Conservation (phyloP, 140 eudicot species). For the Stevia rebaudiana region DNA sequence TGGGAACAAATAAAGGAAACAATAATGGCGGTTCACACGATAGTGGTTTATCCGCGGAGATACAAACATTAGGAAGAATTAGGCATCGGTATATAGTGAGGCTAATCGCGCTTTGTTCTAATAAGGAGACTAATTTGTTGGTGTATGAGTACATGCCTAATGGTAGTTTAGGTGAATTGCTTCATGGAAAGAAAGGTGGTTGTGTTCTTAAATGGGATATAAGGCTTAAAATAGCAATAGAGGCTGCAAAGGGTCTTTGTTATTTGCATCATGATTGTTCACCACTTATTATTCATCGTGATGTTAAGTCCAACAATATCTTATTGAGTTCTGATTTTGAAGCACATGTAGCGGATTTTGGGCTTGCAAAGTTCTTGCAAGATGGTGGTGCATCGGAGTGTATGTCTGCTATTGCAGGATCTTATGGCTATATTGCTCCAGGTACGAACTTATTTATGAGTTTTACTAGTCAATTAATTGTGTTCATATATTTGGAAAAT, state of each 20-base stretch:
- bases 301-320: slow-evolving; percentile 70
- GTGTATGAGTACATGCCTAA: slow-evolving; percentile 84
- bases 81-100: slow-evolving; percentile 76
- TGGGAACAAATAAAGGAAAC: slow-evolving; percentile 54
- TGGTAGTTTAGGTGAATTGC: slow-evolving; percentile 80
- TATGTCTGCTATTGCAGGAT: slow-evolving; percentile 91
- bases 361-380: slow-evolving; percentile 82
- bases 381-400: slow-evolving; percentile 72
- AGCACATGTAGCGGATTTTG: slow-evolving; percentile 92
- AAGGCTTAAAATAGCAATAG: slow-evolving; percentile 69
- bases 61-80: slow-evolving; percentile 63
- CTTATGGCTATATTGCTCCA: slow-evolving; percentile 94
- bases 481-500: too few species aligned
- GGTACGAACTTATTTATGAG: slow-evolving; percentile 33
- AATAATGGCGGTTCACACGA: slow-evolving; percentile 46
- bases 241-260: slow-evolving; percentile 80
- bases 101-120: slow-evolving; percentile 59
- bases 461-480: background rate
- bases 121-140: slow-evolving; percentile 64
- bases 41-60: slow-evolving; percentile 72
- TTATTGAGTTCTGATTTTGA: slow-evolving; percentile 64
- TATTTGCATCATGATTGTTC: slow-evolving; percentile 91
- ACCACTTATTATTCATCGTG: slow-evolving; percentile 76
- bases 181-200: slow-evolving; percentile 71
- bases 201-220: slow-evolving; percentile 60